Evolutionary conservation across 2,329 filamentous ascomycete genomes (phyloP), one percentile per base, ranked within the genome.

Genomic region (Cladophialophora carrionii): DNA sequence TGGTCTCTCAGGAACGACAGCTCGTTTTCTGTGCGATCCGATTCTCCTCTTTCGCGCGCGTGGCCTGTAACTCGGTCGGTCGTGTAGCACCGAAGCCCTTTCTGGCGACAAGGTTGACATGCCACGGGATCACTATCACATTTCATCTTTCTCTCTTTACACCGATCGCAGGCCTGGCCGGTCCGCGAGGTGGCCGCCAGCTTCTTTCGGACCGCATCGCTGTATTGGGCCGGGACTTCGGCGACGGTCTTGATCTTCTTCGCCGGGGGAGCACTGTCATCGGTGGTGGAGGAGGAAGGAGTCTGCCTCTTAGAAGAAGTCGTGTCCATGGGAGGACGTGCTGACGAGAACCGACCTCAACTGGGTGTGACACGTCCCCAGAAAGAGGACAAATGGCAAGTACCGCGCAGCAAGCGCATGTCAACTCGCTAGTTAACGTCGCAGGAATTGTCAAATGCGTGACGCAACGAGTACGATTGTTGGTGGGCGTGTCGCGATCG

Each of bases 71-170:
- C 91, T 72, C 92, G 88, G 76, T 96, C 92, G 64, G 92, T 96
- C 61, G 92, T 92, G 78, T 86, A 88, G 79, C 92, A 96, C 73
- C 90, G 86, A 72, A 90, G 86, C 69, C 87, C 87, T 74, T 90
- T 90, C 76, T 89, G 87, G 71, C 86, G 80, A 79, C 92, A 96
- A 72, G 91, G 89, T 67, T 90, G 91, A 79, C 92, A 96, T 68
- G 91, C 92, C 70, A 90, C 88, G 34, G 89, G 87, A 48, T 90
- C 82, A 61, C 88, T 89, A 80, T 96, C 92, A 82, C 92, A 96
- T 74, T 90, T 87, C 72, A 96, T 96, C 79, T 96, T 96, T 71
- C 92, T 87, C 64, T 92, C 83, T 89, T 91, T 95, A 83, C 92
- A 96, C 62, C 92, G 84, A 78, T 96, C 91, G 82, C 91, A 96